Evolutionary conservation across 176 grass and related monocot species (phyloP).

Genomic region (Oryza glumipatula): DNA sequence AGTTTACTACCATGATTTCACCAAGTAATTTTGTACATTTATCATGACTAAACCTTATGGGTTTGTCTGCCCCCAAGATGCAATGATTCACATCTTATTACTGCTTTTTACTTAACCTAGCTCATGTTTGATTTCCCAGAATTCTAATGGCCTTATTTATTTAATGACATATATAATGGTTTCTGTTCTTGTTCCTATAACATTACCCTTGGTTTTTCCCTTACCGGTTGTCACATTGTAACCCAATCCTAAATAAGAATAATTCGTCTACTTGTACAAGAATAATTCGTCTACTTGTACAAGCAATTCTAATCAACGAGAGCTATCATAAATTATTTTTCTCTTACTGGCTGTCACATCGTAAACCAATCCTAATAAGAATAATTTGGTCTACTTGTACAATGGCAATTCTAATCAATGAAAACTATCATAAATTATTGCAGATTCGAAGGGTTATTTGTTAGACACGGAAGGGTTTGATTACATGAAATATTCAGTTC

Average conservation of each 20-base stretch:
- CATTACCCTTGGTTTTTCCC: neutral
- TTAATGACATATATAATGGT: neutral
- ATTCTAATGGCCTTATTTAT: neutral
- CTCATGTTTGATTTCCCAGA: conserved; percentile 15
- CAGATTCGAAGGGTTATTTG: conserved; percentile 98
- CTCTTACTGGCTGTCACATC: conserved; percentile 7
- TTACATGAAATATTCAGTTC: conserved; percentile 90
- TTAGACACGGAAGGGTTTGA: conserved; percentile 94
- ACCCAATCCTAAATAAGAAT: neutral
- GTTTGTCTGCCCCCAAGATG: neutral
- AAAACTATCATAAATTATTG: conserved; percentile 24
- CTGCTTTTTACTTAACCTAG: conserved; percentile 4
- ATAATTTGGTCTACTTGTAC: neutral
- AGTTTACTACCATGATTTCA: neutral
- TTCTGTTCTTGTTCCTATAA: neutral
- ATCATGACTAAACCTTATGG: neutral
- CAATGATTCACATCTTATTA: conserved; percentile 22
- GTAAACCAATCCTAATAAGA: neutral
- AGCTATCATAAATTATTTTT: conserved; percentile 18
- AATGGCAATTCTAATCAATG: conserved; percentile 21
- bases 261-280: neutral
- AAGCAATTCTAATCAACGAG: conserved; percentile 17
- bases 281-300: neutral
- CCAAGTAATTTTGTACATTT: conserved; percentile 16
- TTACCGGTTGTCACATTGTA: conserved; percentile 17